A percentile compares a stretch with the other conserved stretches of the same genome.
Evolutionary conservation across 768 basidiomycete species (phyloP).

Genomic region (Serpula lacrymans): DNA sequence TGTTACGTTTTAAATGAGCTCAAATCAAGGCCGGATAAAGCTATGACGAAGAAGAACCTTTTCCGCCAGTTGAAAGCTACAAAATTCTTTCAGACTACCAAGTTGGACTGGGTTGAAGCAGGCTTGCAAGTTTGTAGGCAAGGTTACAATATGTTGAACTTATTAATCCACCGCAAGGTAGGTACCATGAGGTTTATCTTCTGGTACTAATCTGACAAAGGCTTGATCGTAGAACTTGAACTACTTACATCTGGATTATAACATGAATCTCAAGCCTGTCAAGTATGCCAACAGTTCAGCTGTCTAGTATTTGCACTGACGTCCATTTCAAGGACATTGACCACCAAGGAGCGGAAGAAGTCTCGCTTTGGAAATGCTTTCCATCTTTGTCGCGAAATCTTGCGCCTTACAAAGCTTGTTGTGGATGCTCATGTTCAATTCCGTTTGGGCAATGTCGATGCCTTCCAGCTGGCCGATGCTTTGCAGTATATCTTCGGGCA

Average conservation of each 20-base stretch:
- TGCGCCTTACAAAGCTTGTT: constrained; percentile 96
- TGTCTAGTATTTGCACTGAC: constrained; percentile 8
- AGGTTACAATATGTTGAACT: constrained; percentile 99
- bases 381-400: constrained; percentile 95
- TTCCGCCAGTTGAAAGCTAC: constrained; percentile 97
- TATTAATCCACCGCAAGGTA: constrained; percentile 97
- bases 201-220: not conserved
- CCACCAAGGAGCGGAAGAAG: constrained; percentile 99
- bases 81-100: constrained; percentile 99
- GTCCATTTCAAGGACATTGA: constrained; percentile 70
- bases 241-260: constrained; percentile 95
- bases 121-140: constrained; percentile 98
- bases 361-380: constrained; percentile 99
- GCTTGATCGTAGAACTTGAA: constrained; percentile 64
- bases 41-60: constrained; percentile 97
- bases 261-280: constrained; percentile 97
- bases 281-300: constrained; percentile 43
- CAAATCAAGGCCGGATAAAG: constrained; percentile 84
- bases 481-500: constrained; percentile 97
- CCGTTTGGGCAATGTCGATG: constrained; percentile 96
- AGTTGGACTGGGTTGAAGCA: constrained; percentile 98
- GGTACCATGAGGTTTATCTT: constrained; percentile 4
- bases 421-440: constrained; percentile 99
- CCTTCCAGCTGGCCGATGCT: constrained; percentile 98
- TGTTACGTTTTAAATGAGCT: constrained; percentile 95